Base-by-base conservation (phyloP, 352 stramenopile genomes). In the Blastocystis sp. region DNA sequence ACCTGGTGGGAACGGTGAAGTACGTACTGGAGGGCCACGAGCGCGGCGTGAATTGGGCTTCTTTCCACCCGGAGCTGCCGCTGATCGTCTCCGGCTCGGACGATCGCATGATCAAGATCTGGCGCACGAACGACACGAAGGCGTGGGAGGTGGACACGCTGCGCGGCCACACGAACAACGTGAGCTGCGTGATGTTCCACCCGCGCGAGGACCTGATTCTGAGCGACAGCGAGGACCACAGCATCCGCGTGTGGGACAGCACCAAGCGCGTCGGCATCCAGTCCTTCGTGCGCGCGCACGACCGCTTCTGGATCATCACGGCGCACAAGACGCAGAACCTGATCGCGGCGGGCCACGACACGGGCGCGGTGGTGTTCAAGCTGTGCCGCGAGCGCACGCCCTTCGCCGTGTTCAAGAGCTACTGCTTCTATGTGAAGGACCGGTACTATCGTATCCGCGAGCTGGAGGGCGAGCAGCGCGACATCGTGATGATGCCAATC, bases 91-190 rank as follows among this genome's bases (percentile, higher is more conserved):
- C 94, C 54, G 97, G 96, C 21, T 96, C 97, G 7, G 97, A 99
- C 93, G 97, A 99, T 91, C 94, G 97, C 64, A 96, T 98, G 91
- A 96, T 98, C 78, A 98, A 98, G 92, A 92, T 99, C n/a, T 99
- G 96, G 96, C 92, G 94, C 88, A 99, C 98, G 95, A 98, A 97
- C 90, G 97, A 99, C 91, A 99, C 96, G 82, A 97, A 98, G 91
- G 97, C 97, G 0, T 99, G 97, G 97, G 97, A 99, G 91, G 97
- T 99, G n/a, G 97, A 99, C 92, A 99, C 97, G 24, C 96, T 99
- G 91, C 94, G 96, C 38, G 97, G 97, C 65, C 97, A 99, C 91
- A 98, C 96, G 24, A 99, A 98, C 93, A 99, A 99, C 92, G 97
- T 99, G 19, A 98, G 94, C 71, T 99, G 96, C 88, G 98, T 98